Base-by-base conservation (phyloP, 768 basidiomycete genomes). In the Leccinum ochraceum region DNA sequence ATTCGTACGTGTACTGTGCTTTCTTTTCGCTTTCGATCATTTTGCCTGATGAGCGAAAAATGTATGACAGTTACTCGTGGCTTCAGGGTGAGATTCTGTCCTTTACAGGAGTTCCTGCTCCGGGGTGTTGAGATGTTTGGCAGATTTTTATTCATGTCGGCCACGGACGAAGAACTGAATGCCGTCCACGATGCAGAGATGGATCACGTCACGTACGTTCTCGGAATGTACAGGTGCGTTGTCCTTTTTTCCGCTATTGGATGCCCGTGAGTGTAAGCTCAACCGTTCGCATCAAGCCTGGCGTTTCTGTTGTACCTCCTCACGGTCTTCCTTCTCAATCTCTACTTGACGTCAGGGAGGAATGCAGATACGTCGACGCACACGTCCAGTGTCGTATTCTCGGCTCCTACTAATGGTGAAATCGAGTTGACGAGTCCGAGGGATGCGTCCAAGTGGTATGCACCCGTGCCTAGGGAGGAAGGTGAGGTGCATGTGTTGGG, bases 141-240 rank as follows among this genome's bases (percentile, higher is more conserved):
- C 59, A 90, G 92, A 6, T 74, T 94, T 3, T 75, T 94, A 17
- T 97, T 98, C 79, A 93, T 96, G 86, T 91, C 90, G 14, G 95
- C 89, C 0, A 97, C 95, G 0, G 94, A 98, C 70, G 95, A 98
- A 76, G 92, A 96, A 72, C 77, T 96, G 30, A 67, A 81, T 26
- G 90, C 81, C 61, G 83, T 89, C 4, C 80, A 91, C 63, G 83
- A 83, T 13, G 78, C 77, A 20, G 88, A 83, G 48, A 92, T 96
- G 86, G 95, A 96, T 71, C 92, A 94, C 67, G 94, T 95, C 60
- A 94, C 94, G 0, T 96, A 95, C 67, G 80, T 90, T 39, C 80
- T 95, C 17, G 88, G 91, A 69, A 88, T 94, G 81, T 88, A 87
- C 77, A 89, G 89, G 90, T 89, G 42, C 30, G 81, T 56, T 36